Evolutionary conservation across 495 filamentous ascomycete species (phyloP), one percentile per base, ranked within the genome.

Genomic region (Podospora tetraspora): DNA sequence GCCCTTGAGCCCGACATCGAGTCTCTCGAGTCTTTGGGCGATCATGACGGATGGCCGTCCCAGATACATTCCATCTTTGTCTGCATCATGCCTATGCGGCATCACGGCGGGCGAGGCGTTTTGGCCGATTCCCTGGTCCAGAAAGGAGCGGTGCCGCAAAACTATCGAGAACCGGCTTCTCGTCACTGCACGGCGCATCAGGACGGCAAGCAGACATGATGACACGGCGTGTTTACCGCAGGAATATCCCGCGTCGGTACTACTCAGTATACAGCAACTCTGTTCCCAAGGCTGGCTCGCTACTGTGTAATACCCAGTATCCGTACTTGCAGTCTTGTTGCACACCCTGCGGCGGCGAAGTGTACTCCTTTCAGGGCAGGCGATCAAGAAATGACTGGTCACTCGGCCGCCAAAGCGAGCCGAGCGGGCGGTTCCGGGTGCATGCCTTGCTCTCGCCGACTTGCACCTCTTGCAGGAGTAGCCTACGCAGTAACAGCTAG

Each of bases 71-170:
- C 5, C 43, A 29, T 22, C 23, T 59, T 34, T 19, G n/a, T 37
- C 52, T 61, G 67, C 56, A 37, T 19, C 64, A 22, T 43, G 60
- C 52, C 43, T 52, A 32, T 63, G 34, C 67, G 61, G 66, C 69
- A 60, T 62, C 64, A 65, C 66, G 66, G 69, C 66, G 66, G 56
- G 69, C 64, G 61, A 52, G 69, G 66, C 61, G 68, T 61, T 62
- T 57, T 21, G 52, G 57, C 19, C 29, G 8, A 30, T 27, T 21
- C 19, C 58, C 25, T 12, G 22, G 58, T 52, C 19, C 11, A 34
- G 32, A 3, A 43, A 2, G 58, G 22, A 24, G 58, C 19, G 22
- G 58, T 13, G 22, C 3, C 22, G 22, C 3, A 22, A 23, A 24
- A 27, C 58, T 59, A 27, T 23, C 22, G 58, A 21, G 11, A 29